Evolutionary conservation across 306 rosid genomes (phyloP).

Genomic region (Cicer chorassanicum): DNA sequence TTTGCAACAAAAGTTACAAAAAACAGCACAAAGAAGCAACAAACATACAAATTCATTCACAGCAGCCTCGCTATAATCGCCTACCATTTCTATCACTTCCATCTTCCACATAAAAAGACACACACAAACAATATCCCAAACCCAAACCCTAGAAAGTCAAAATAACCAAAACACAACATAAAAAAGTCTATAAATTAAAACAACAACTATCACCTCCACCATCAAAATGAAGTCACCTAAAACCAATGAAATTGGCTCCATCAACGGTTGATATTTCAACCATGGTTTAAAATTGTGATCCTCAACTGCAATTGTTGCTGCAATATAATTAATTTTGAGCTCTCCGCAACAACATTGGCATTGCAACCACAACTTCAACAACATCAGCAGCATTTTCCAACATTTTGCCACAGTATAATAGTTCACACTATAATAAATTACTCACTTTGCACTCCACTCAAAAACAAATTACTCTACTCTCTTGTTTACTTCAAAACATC

Average conservation of each 20-base stretch:
- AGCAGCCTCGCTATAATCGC: background rate
- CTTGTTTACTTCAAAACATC: background rate
- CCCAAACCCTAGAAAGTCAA: background rate
- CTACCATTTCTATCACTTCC: background rate
- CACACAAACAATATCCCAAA: background rate
- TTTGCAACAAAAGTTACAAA: background rate
- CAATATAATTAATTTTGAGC: too few species aligned
- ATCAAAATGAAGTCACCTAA: background rate
- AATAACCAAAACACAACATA: constrained; percentile 1
- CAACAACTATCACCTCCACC: background rate
- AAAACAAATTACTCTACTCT: background rate
- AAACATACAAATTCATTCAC: background rate
- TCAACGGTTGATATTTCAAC: background rate
- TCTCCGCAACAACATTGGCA: too few species aligned
- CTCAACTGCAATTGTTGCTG: too few species aligned
- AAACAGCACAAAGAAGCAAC: background rate
- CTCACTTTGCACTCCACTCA: background rate
- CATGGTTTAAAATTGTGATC: too few species aligned
- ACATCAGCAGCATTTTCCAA: too few species aligned
- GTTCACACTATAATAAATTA: background rate
- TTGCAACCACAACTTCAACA: too few species aligned
- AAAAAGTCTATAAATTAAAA: background rate
- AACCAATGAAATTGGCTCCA: background rate
- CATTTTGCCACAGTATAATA: too few species aligned
- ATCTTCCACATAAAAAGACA: background rate